Evolutionary conservation across 306 rosid species (phyloP), one percentile per base, ranked within the genome.

Genomic region (Prunus davidiana): DNA sequence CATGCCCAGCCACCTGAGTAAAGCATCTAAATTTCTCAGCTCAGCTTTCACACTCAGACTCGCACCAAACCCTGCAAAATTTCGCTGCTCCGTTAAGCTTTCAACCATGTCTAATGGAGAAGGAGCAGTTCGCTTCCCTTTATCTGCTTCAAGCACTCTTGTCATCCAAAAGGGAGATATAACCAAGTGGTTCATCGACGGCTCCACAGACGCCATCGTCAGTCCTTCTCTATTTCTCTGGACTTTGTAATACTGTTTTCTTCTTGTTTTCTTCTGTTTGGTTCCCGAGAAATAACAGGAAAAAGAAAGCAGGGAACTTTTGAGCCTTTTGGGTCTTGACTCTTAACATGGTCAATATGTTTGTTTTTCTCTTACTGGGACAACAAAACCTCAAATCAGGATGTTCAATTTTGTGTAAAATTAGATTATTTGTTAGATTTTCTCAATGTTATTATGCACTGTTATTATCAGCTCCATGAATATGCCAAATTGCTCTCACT

Each of bases 111-210:
- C 82, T 13, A 79, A 18, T 49, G 87, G 80, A 13, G 84, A 69
- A 38, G 88, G 89, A 19, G 79, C 67, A 3, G 80, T 80, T 79
- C 96, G 92, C 27, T 89, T 92, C 65, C 89, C 90, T 9, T 54
- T 94, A 51, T 89, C 97, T 64, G 64, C 87, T 8, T 77, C 89
- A 13, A 76, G 69, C 68, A 69, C 88, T 55, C 83, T 92, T 81
- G 86, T 90, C 73, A 89, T 94, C 76, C 95, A 92, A 82, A 86
- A 68, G 82, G 98, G 98, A 2, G 98, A 94, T 71, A 85, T 94
- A 83, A 90, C 98, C 22, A 74, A 87, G 77, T 94, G 98, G 98
- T 92, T 82, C 81, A 69, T 92, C 77, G 83, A 92, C 54, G 89
- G 91, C 71, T 79, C 88, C 67, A 82, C 97, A 34, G 97, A 92